Base-by-base conservation (phyloP, 148 eudicot species). In the Rhododendron vialii region DNA sequence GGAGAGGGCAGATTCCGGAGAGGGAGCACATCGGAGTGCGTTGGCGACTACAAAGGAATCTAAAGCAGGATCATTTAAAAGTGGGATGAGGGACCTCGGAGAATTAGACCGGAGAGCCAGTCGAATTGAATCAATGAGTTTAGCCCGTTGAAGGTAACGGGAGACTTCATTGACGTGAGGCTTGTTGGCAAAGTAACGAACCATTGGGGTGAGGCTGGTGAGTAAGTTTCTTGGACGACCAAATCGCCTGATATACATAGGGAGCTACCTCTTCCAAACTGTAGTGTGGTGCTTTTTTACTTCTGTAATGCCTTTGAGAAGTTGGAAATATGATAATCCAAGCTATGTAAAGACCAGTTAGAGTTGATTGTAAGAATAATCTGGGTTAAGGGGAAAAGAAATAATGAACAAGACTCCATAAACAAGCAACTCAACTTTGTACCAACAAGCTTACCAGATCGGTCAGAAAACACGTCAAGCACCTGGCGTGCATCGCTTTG, bases 41-140 rank as follows among this genome's bases (percentile, higher is more conserved):
- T 96, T 93, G 61, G 95, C 81, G 78, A 95, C 94, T 24, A 96
- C 98, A 90, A 95, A 93, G 5, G 98, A 95, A 90, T 96, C 99
- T 65, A 96, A 81, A 67, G 90, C 78, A 2, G 92, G 96, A 87
- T 90, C 89, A 5, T 88, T 85, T n/a, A 96, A 84, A 48, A 96
- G 33, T 28, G 90, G 86, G 75, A 88, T 43, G 82, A 96, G 88
- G 7, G 92, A 90, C 30, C 92, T 89, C 20, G 87, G 84, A 33
- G 90, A 84, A 6, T 90, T 91, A 0, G 93, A 90, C 36, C 95
- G 92, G 50, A 96, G 92, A 89, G 88, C 78, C 22, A 95, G 83
- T 30, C 99, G 93, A 69, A 96, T 89, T 2, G 92, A 90, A 86
- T 96, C 96, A 41, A 96, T 94, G 88, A 95, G 96, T 86, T 90